Conservation (phyloP, 345 rosid species). For the Bruguiera sexangula region DNA sequence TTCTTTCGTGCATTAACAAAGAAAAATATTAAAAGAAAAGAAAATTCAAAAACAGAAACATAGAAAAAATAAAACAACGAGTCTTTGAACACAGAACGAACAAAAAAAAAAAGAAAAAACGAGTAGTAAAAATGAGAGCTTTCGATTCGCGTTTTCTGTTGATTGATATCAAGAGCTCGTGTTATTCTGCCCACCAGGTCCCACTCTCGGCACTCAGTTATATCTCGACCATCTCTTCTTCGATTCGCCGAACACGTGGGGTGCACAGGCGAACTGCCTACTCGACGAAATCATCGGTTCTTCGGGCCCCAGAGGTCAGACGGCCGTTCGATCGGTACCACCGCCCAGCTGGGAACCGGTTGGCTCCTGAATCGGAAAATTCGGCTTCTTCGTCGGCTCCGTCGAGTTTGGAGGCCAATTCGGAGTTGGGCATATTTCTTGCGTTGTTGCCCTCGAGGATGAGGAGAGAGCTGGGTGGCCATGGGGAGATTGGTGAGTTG, state of each 20-base stretch:
- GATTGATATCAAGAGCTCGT: constrained; percentile 67
- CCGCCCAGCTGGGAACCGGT: constrained; percentile 36
- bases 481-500: constrained; percentile 56
- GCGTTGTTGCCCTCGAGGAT: constrained; percentile 67
- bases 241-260: constrained; percentile 61
- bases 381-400: constrained; percentile 19
- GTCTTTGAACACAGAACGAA: neutral
- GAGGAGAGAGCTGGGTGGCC: constrained; percentile 54
- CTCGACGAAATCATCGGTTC: constrained; percentile 36
- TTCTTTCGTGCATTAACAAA: neutral
- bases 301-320: constrained; percentile 48
- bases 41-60: neutral
- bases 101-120: neutral
- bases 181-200: constrained; percentile 47
- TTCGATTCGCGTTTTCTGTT: constrained; percentile 56
- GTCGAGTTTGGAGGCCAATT: constrained; percentile 19
- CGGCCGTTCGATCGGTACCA: constrained; percentile 42
- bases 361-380: constrained; percentile 23
- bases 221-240: constrained; percentile 46
- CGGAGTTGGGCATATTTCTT: constrained; percentile 70
- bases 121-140: constrained; percentile 40
- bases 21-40: neutral
- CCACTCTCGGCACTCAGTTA: constrained; percentile 41
- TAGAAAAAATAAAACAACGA: neutral
- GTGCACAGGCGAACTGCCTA: constrained; percentile 42